Conservation (phyloP, 352 stramenopile genomes). For the Phytopythium litorale region DNA sequence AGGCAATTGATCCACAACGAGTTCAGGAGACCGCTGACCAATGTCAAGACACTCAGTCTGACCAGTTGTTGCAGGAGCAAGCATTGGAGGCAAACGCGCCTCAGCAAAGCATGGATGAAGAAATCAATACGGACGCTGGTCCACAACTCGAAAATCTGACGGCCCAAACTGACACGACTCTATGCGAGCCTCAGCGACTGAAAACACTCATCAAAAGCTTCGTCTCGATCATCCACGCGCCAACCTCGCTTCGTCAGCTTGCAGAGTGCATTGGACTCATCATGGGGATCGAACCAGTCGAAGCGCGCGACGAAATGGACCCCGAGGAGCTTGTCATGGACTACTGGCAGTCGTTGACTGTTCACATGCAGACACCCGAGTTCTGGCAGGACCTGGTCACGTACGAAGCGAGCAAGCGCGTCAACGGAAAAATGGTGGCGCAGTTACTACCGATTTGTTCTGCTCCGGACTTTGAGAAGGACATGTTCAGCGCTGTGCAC, state of each 20-base stretch:
- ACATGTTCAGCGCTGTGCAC: slow-evolving; percentile 41
- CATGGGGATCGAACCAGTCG: slow-evolving; percentile 53
- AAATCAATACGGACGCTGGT: not conserved
- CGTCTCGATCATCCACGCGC: slow-evolving; percentile 24
- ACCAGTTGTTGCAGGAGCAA: not conserved
- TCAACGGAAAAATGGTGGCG: slow-evolving; percentile 53
- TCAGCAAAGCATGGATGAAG: not conserved
- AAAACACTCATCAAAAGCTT: slow-evolving; percentile 34
- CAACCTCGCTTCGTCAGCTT: slow-evolving; percentile 55
- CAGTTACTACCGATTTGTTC: slow-evolving; percentile 52
- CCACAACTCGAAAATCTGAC: not conserved
- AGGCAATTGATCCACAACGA: not conserved
- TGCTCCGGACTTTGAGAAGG: slow-evolving; percentile 56
- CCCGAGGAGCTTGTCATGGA: slow-evolving; percentile 72
- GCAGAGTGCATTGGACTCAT: slow-evolving; percentile 67
- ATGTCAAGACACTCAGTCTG: not conserved
- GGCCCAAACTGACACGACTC: not conserved
- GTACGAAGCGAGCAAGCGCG: slow-evolving; percentile 37
- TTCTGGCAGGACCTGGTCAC: slow-evolving; percentile 47
- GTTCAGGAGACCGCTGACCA: not conserved
- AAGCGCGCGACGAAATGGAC: slow-evolving; percentile 59
- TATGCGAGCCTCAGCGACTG: not conserved
- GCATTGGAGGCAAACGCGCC: not conserved
- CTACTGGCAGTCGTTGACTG: slow-evolving; percentile 52
- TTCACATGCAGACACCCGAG: slow-evolving; percentile 20